Evolutionary conservation across 73 alveolate genomes (phyloP).

Genomic region (Durusdinium trenchii): DNA sequence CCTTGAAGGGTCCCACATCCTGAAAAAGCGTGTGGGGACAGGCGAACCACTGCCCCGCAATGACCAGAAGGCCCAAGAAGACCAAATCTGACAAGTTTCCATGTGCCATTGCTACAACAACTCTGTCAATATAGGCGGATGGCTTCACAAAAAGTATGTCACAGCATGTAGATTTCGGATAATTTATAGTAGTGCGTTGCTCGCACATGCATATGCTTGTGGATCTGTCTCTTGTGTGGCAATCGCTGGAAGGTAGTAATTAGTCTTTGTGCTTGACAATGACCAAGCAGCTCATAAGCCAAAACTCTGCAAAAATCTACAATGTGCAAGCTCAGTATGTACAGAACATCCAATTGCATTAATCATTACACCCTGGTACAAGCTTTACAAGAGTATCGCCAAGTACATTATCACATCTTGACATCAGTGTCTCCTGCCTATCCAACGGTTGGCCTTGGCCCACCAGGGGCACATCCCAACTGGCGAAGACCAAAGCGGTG

Average conservation of each 20-base stretch:
- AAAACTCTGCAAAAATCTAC: background rate
- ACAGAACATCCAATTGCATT: background rate
- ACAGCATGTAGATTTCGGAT: background rate
- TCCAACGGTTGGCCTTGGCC: conserved; percentile 75
- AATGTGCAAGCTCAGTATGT: background rate
- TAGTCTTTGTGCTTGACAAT: no score
- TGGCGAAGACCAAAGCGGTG: conserved; percentile 78
- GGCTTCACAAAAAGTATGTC: background rate
- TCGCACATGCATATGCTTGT: background rate
- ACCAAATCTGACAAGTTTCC: conserved; percentile 73
- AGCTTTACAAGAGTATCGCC: no score
- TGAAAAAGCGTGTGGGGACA: conserved; percentile 41
- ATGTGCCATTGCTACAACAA: conserved; percentile 15
- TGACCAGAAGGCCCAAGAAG: conserved; percentile 40
- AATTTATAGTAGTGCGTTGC: background rate
- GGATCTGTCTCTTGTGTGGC: no score
- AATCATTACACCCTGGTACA: no score
- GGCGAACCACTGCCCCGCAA: conserved; percentile 35
- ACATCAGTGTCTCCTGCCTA: conserved; percentile 56
- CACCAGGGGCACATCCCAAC: conserved; percentile 57
- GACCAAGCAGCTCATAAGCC: background rate
- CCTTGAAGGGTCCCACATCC: conserved; percentile 66
- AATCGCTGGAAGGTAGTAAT: no score
- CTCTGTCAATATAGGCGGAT: background rate
- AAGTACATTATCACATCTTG: no score